Conservation (phyloP, 208 protist species). For the Crithidia mellificae region DNA sequence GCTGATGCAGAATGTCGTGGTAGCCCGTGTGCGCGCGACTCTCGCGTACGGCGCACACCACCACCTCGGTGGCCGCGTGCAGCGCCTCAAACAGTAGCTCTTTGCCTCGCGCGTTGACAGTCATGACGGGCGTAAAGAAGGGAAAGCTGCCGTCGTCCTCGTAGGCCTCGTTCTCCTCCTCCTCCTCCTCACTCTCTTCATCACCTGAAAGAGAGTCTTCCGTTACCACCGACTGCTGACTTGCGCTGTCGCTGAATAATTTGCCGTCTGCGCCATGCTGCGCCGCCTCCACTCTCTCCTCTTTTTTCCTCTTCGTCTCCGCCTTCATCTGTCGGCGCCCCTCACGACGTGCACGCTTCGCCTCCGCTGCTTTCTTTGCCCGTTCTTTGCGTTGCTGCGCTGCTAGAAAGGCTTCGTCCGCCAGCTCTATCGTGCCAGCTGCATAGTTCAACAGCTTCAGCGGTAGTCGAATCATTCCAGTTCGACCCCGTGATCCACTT, state of each 20-base stretch:
- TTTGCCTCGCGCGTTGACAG: slow-evolving; percentile 30
- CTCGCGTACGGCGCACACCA: slow-evolving; percentile 66
- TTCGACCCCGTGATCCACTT: too few species aligned
- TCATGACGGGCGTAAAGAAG: background rate
- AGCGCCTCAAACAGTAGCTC: slow-evolving; percentile 55
- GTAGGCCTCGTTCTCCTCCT: background rate
- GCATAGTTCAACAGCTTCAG: slow-evolving; percentile 24
- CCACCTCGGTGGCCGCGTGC: slow-evolving; percentile 49
- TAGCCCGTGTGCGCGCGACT: slow-evolving; percentile 52
- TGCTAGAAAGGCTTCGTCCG: slow-evolving; percentile 6
- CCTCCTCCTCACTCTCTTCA: too few species aligned
- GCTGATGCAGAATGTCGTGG: slow-evolving; percentile 54
- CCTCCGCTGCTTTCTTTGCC: background rate
- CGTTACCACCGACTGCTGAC: too few species aligned
- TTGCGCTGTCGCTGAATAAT: too few species aligned
- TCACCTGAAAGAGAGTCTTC: too few species aligned
- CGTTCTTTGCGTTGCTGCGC: background rate
- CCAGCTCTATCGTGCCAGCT: slow-evolving; percentile 22
- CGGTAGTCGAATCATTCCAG: slow-evolving; percentile 13
- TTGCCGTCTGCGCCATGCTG: too few species aligned
- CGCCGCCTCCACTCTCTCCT: slow-evolving; percentile 5
- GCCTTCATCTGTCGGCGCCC: background rate
- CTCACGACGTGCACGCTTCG: background rate
- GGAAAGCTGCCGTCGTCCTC: background rate
- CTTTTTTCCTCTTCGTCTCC: background rate